A percentile compares a stretch with the other conserved stretches of the same genome.
phyloP scores from a whole-genome alignment of 352 stramenopile genomes.

The Globisporangium radiosum region DNA sequence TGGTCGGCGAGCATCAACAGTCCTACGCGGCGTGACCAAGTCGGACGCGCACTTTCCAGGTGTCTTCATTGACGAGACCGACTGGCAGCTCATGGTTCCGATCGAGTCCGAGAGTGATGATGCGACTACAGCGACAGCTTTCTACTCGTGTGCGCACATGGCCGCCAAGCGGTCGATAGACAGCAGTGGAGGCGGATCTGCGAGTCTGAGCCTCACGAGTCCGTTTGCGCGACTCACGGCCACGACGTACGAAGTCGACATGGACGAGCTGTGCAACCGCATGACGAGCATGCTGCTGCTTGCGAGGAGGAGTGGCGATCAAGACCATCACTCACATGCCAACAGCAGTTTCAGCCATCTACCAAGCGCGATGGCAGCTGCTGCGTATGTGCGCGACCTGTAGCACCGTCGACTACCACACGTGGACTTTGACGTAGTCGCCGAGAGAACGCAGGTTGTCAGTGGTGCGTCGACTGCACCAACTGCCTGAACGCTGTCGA shows the following conservation, averaged over 20 bases:
- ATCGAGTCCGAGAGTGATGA: neutral
- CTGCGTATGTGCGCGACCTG: too few species aligned
- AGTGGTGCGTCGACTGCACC: too few species aligned
- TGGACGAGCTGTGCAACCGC: constrained; percentile 3
- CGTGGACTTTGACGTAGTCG: neutral
- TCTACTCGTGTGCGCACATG: constrained; percentile 6
- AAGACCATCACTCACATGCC: neutral
- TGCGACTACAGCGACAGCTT: neutral
- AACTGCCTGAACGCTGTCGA: too few species aligned
- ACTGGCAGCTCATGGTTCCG: constrained; percentile 7
- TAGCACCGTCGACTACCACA: neutral
- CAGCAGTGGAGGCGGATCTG: neutral
- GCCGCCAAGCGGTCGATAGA: neutral
- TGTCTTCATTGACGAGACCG: constrained; percentile 11
- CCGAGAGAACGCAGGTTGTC: too few species aligned
- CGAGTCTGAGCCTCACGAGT: neutral
- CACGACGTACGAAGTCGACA: constrained; percentile 4
- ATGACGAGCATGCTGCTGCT: constrained; percentile 7
- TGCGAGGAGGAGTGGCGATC: neutral
- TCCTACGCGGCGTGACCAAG: constrained; percentile 1
- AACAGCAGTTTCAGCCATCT: too few species aligned
- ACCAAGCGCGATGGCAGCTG: too few species aligned
- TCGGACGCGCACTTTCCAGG: constrained; percentile 8
- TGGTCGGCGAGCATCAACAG: neutral
- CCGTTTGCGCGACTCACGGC: neutral